phyloP scores from a whole-genome alignment of 495 filamentous ascomycete genomes.

The Neohortaea acidophila region DNA sequence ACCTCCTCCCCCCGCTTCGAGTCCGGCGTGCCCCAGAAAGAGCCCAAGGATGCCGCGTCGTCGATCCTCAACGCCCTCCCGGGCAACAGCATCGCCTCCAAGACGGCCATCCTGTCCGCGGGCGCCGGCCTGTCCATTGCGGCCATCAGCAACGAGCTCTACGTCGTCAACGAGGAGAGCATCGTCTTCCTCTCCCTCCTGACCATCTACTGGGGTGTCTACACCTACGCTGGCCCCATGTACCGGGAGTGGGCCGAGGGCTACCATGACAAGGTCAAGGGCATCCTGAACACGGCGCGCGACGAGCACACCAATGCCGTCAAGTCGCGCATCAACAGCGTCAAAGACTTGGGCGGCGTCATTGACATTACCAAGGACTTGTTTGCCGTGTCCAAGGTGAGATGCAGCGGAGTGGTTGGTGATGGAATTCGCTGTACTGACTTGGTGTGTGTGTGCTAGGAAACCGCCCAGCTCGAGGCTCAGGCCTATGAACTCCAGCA shows the following conservation, averaged over 20 bases:
- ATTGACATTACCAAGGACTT: conserved; percentile 92
- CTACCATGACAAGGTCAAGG: conserved; percentile 75
- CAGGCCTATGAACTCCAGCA: conserved; percentile 95
- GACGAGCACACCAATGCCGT: conserved; percentile 91
- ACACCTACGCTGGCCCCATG: conserved; percentile 79
- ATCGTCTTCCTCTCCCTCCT: conserved; percentile 79
- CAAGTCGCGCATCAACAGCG: conserved; percentile 79
- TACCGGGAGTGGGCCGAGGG: conserved; percentile 84
- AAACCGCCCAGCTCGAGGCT: conserved; percentile 91
- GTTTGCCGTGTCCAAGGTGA: conserved; percentile 94
- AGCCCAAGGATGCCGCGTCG: conserved; percentile 88
- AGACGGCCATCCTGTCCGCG: conserved; percentile 90
- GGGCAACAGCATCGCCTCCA: conserved; percentile 40
- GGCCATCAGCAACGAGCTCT: conserved; percentile 98
- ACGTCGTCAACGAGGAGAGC: conserved; percentile 96
- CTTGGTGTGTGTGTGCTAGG: conserved; percentile 45
- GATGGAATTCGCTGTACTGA: too few relatives aligned
- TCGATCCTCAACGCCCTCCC: conserved; percentile 75
- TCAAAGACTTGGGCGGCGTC: conserved; percentile 80
- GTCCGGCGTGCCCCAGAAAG: conserved; percentile 56
- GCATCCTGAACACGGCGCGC: conserved; percentile 82
- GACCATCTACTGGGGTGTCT: conserved; percentile 74
- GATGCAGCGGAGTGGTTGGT: conserved; percentile 6
- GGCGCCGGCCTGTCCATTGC: conserved; percentile 76
- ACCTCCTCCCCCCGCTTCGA: conserved; percentile 51